phyloP scores from a whole-genome alignment of 495 filamentous ascomycete genomes.

The Pseudevernia furfuracea region DNA sequence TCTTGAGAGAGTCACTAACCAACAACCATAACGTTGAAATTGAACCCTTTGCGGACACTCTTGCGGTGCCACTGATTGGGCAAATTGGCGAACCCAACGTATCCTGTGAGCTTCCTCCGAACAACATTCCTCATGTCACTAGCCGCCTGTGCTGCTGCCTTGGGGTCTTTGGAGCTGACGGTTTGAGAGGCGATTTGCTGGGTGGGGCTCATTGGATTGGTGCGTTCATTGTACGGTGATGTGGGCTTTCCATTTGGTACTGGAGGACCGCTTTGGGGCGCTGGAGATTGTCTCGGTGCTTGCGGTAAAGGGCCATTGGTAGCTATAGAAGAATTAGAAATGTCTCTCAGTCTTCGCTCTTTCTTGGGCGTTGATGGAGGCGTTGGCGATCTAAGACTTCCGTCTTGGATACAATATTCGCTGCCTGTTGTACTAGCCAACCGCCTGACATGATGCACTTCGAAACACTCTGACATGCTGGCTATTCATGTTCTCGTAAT shows the following conservation, averaged over 20 bases:
- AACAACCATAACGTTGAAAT: slow-evolving; percentile 99
- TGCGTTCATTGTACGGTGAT: slow-evolving; percentile 52
- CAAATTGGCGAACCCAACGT: slow-evolving; percentile 97
- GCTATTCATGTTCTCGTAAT: background rate
- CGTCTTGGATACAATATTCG: background rate
- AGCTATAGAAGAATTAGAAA: slow-evolving; percentile 31
- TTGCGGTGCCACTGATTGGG: slow-evolving; percentile 99
- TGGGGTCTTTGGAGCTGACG: slow-evolving; percentile 74
- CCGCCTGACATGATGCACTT: background rate
- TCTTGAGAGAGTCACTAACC: slow-evolving; percentile 52
- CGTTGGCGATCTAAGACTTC: slow-evolving; percentile 1
- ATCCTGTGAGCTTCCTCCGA: slow-evolving; percentile 93
- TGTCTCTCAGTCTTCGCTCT: background rate
- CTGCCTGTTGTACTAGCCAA: background rate
- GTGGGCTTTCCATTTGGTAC: slow-evolving; percentile 47
- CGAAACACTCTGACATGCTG: background rate
- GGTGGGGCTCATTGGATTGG: slow-evolving; percentile 54
- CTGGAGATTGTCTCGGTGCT: slow-evolving; percentile 30
- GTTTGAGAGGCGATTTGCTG: slow-evolving; percentile 52
- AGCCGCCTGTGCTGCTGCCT: slow-evolving; percentile 66
- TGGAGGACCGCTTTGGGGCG: slow-evolving; percentile 23
- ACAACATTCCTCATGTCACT: slow-evolving; percentile 95
- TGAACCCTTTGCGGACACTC: slow-evolving; percentile 99
- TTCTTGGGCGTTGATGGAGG: background rate
- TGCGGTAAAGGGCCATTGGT: slow-evolving; percentile 40